Base-by-base conservation (phyloP, 2,329 filamentous ascomycete genomes). In the Pezicula rhizophila region DNA sequence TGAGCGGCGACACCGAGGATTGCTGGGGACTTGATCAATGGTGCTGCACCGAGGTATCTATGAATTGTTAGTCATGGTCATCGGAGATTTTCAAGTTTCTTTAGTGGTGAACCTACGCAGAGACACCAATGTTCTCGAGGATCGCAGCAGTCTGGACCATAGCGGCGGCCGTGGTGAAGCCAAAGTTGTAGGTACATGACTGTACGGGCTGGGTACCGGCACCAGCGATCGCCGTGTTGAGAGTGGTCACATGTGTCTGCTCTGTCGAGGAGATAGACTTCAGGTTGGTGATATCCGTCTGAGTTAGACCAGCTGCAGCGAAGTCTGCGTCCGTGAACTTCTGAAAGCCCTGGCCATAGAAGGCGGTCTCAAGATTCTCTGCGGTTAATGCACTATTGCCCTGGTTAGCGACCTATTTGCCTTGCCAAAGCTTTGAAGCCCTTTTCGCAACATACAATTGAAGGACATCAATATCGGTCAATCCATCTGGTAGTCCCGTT, bases 141-240 rank as follows among this genome's bases (percentile, higher is more conserved):
- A 89, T 71, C 56, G 77, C 76, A 12, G 85, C 85, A 2, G 82
- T 85, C 44, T 76, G 78, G 34, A 90, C 76, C 81, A 90, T 89
- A 61, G 71, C 69, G 18, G 73, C 70, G 42, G 83, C 82, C 58
- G 82, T 77, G 45, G 79, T 82, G 65, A 87, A 80, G 20, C 73
- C 74, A 62, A 90, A 90, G 70, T 85, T 78, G 73, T 90, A 90
- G 46, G 73, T 71, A 76, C 86, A 89, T 6, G 80, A 76, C 64
- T 79, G 71, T 5, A 89, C 84, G 26, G 86, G 85, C 60, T 78
- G 71, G 51, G 79, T 74, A 52, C 84, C 84, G 38, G 75, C 76
- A 54, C 77, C 75, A 10, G 79, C 77, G 57, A 88, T 79, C 48
- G 80, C 73, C 45, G 72, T 72, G 57, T 79, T 77, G 46, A 86